Evolutionary conservation across 208 protist species (phyloP), one percentile per base, ranked within the genome.

Genomic region (Crithidia expoeki): DNA sequence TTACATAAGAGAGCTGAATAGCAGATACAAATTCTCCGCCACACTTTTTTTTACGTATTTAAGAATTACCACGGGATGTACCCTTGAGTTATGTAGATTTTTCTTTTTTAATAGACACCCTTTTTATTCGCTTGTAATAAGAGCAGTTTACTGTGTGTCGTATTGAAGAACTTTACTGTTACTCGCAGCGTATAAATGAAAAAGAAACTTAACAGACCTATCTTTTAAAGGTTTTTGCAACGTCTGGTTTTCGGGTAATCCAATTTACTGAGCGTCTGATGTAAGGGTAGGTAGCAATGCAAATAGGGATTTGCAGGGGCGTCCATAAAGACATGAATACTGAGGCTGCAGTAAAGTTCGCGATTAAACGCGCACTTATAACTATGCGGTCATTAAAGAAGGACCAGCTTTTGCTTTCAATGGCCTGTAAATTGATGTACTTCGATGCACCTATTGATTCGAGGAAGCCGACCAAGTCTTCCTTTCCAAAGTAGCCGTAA

Each of bases 271-370:
- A 30, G 16, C 57, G 69, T 17, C 67, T 38, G 9, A 85, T 27
- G 46, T 49, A 72, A 17, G 81, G 81, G 47, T 85, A 90, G 7
- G 71, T 81, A 16, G 79, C 81, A 47, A 86, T 52, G 42, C 68
- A 75, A 17, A 90, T 12, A 2, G 85, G 85, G 10, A 90, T 14
- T 61, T 90, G 74, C 19, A 90, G 14, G 1, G 85, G 85, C 16
- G 85, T 87, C 47, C 42, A 77, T 2, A 87, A 42, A 4, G 78
- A 69, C 85, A 90, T 85, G 27, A 90, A 83, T 7, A 85, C 16
- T 1, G 85, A 90, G 1, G 85, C 81, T 17, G 79, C 72, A n/a
- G 72, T 80, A 36, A 87, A 90, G 59, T 90, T 84, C 1, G 80
- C 79, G 0, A 90, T 42, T 2, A 90, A 61, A 11, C 79, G 72